Evolutionary conservation across 352 stramenopile genomes (phyloP).

Genomic region (Phytophthora chlamydospora): DNA sequence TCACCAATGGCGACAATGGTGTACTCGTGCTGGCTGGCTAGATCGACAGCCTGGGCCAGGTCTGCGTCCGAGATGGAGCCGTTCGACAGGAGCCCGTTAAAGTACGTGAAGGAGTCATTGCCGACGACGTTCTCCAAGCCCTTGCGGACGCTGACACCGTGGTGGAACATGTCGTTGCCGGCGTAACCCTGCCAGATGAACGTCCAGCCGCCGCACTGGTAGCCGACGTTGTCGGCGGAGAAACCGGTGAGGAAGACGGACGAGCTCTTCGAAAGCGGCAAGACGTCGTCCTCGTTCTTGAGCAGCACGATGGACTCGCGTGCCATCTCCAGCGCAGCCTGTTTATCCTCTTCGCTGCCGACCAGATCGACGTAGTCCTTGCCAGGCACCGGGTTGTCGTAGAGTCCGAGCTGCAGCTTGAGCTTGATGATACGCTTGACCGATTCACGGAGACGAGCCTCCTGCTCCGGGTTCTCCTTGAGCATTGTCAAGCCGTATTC

Average conservation of each 20-base stretch:
- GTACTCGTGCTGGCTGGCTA: conserved; percentile 52
- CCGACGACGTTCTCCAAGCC: conserved; percentile 28
- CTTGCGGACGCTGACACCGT: conserved; percentile 53
- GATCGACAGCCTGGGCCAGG: conserved; percentile 47
- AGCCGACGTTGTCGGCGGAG: conserved; percentile 60
- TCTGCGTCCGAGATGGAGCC: conserved; percentile 48
- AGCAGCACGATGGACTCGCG: conserved; percentile 81
- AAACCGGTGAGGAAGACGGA: conserved; percentile 70
- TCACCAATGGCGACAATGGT: conserved; percentile 81
- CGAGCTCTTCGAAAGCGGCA: conserved; percentile 46
- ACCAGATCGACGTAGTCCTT: conserved; percentile 46
- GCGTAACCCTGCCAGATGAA: conserved; percentile 81
- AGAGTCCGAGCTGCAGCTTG: conserved; percentile 75
- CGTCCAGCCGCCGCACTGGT: conserved; percentile 78
- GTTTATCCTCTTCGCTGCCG: conserved; percentile 47
- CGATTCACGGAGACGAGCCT: conserved; percentile 57
- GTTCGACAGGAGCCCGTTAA: conserved; percentile 51
- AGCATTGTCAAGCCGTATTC: conserved; percentile 48
- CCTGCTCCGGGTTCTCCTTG: conserved; percentile 35
- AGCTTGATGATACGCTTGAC: conserved; percentile 66
- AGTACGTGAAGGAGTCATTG: conserved; percentile 45
- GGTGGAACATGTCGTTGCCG: conserved; percentile 52
- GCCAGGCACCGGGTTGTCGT: conserved; percentile 63
- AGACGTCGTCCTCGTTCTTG: conserved; percentile 63
- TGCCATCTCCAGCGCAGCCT: conserved; percentile 57